A percentile compares a stretch with the other conserved stretches of the same genome.
These are phyloP conservation scores for Penicillium soppii DNA, from an alignment of 495 filamentous ascomycete species.

Conservation along the genomic window DNA sequence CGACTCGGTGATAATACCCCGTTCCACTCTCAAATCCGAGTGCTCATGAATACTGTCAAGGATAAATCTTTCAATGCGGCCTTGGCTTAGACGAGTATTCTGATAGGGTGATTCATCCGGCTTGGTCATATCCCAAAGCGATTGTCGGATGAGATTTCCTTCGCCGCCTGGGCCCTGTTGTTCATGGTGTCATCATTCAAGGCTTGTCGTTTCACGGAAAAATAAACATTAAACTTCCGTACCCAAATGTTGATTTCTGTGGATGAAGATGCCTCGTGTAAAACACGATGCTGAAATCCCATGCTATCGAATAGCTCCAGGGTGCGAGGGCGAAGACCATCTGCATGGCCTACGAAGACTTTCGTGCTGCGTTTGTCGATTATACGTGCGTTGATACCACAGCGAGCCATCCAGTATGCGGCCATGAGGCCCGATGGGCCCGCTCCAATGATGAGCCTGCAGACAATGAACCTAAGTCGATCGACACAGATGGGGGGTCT, in stretches of 20 bases:
- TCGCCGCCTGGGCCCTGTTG: slow-evolving; percentile 36
- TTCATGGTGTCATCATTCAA: not conserved
- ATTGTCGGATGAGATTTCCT: slow-evolving; percentile 47
- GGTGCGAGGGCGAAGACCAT: slow-evolving; percentile 58
- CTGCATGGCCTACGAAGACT: slow-evolving; percentile 59
- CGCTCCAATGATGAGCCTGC: slow-evolving; percentile 59
- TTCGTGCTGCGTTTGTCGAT: slow-evolving; percentile 60
- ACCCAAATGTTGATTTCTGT: slow-evolving; percentile 41
- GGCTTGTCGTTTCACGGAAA: too few species aligned
- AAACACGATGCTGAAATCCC: slow-evolving; percentile 58
- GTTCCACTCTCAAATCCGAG: slow-evolving; percentile 49
- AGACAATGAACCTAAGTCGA: not conserved
- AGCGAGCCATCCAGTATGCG: slow-evolving; percentile 61
- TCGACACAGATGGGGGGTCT: not conserved
- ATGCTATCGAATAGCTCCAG: slow-evolving; percentile 68
- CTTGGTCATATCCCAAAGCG: slow-evolving; percentile 52
- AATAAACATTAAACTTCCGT: not conserved
- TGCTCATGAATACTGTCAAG: slow-evolving; percentile 48
- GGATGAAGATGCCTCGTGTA: slow-evolving; percentile 60
- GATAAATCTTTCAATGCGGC: slow-evolving; percentile 56
- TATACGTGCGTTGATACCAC: slow-evolving; percentile 57
- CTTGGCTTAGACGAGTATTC: slow-evolving; percentile 54
- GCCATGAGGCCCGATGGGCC: slow-evolving; percentile 66
- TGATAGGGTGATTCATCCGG: slow-evolving; percentile 52
- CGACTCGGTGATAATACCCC: slow-evolving; percentile 45